phyloP scores from a whole-genome alignment of 345 rosid species.

The Syzygium aromaticum region DNA sequence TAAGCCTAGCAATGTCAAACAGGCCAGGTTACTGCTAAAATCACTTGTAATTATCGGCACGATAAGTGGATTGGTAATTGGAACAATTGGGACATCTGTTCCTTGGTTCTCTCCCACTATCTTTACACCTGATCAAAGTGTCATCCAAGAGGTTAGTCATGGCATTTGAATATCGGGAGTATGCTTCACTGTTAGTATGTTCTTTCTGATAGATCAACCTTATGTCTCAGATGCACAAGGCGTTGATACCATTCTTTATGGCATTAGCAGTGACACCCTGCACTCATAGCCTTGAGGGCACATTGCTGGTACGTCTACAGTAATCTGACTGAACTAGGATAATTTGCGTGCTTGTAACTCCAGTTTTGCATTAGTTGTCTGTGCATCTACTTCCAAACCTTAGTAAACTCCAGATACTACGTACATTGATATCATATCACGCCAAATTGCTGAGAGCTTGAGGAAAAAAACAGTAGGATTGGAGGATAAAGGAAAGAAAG shows the following conservation, averaged over 20 bases:
- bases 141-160: slow-evolving; percentile 47
- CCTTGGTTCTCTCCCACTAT: slow-evolving; percentile 66
- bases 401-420: background rate
- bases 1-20: too few relatives aligned
- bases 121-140: slow-evolving; percentile 55
- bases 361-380: background rate
- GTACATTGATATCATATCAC: background rate
- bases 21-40: slow-evolving; percentile 31
- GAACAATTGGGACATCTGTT: slow-evolving; percentile 47
- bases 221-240: slow-evolving; percentile 74
- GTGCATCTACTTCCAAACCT: background rate
- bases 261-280: slow-evolving; percentile 59
- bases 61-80: slow-evolving; percentile 48
- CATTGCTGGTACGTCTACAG: slow-evolving; percentile 47
- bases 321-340: background rate
- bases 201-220: background rate
- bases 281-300: slow-evolving; percentile 80
- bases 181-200: background rate
- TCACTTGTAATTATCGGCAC: slow-evolving; percentile 68
- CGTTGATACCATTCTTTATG: slow-evolving; percentile 55
- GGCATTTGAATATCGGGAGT: background rate
- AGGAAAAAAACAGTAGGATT: background rate
- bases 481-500: background rate
- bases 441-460: background rate
- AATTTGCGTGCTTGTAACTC: too few relatives aligned